Base-by-base conservation (phyloP, 108 stramenopile species). In the Bacterosira constricta region DNA sequence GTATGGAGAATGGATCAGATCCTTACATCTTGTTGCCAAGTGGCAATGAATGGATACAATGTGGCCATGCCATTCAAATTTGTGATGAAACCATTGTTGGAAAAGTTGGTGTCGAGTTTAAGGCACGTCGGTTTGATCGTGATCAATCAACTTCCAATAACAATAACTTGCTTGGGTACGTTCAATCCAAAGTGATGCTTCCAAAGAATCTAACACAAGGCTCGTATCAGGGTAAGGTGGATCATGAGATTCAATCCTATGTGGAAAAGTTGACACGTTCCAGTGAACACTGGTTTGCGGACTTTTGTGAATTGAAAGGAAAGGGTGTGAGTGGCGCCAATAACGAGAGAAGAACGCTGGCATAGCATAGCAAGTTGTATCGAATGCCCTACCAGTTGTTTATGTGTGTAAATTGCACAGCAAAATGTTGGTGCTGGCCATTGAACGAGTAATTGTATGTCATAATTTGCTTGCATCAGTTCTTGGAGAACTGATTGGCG, bases 1-100 rank as follows among this genome's bases (percentile, higher is more conserved):
- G 92, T 0, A 59, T 86, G 32, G 92, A 90, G 38, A 76, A 78
- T 37, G 87, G 76, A 4, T 63, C 57, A 37, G 90, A 92, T 77
- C 75, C 69, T 68, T 88, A 51, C 61, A 78, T 78, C 38, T 63
- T 35, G 32, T 38, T 61, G 36, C 86, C 58, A 31, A 47, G 45
- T 52, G 75, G 75, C 13, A 35, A 62, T 44, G 74, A 75, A 23
- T 75, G 73, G 79, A 60, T 75, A 26, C 79, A 80, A n/a, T 68
- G 67, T 9, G 79, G 79, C 20, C 77, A 78, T 73, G 71, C 70
- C 41, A 74, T 60, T 12, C 77, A 73, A 38, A 80, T 75, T 38
- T n/a, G 38, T 46, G 77, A 79, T 29, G 18, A 12, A 27, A 64
- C 45, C 4, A n/a, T 7, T 13, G 34, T 6, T 2, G 35, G 23